Percentiles rank a stretch among this genome's conserved stretches.
These are phyloP conservation scores for Dunaliella primolecta DNA, from an alignment of 139 green algal genomes.

Conservation along the genomic window DNA sequence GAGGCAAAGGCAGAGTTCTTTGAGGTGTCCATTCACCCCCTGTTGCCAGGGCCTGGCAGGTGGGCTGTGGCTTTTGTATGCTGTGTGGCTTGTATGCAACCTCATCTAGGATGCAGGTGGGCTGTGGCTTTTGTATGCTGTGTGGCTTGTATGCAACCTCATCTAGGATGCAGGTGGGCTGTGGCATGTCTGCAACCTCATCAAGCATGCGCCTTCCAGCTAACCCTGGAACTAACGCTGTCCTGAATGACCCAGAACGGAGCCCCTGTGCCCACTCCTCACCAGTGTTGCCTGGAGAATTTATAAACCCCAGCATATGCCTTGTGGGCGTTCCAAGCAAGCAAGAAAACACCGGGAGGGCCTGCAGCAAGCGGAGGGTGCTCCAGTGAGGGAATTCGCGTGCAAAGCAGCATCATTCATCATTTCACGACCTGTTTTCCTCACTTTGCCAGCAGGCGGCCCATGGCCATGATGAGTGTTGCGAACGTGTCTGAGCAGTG, in stretches of 20 bases:
- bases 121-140: no score
- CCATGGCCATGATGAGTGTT: not conserved
- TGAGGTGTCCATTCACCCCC: not conserved
- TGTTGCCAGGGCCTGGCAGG: not conserved
- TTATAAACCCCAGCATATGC: not conserved
- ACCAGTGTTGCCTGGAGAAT: not conserved
- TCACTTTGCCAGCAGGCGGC: not conserved
- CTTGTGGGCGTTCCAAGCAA: not conserved
- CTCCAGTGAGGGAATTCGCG: not conserved
- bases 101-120: not conserved
- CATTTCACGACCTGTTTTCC: not conserved
- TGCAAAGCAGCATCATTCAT: not conserved
- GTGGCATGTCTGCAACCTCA: not conserved
- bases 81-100: not conserved
- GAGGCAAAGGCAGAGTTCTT: no score
- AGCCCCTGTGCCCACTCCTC: no score
- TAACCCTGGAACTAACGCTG: no score
- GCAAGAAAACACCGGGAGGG: no score
- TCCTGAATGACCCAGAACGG: no score
- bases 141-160: not conserved
- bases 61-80: not conserved
- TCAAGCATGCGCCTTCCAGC: not conserved
- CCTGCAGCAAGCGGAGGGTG: not conserved
- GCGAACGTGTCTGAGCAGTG: not conserved
- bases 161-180: not conserved